These are phyloP conservation scores for Cinchona pubescens DNA, from an alignment of 257 asterid genomes.

Conservation along the genomic window DNA sequence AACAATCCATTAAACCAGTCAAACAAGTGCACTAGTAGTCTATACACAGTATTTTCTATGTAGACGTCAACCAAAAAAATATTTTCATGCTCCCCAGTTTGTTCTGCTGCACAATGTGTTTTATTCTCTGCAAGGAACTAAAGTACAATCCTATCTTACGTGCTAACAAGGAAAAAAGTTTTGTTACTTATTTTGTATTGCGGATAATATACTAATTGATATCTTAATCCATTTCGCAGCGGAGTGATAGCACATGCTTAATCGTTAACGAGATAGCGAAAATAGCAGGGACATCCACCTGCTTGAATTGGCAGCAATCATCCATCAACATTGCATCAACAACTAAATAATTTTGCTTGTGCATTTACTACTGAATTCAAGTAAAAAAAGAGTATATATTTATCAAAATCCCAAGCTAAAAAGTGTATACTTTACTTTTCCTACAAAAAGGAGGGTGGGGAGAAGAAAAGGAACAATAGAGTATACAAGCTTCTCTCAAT, in stretches of 20 bases:
- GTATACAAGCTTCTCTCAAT: slow-evolving; percentile 4
- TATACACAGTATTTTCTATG: not conserved
- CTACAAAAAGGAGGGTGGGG: not conserved
- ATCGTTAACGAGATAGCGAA: too few relatives aligned
- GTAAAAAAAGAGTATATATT: not conserved
- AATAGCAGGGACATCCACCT: too few relatives aligned
- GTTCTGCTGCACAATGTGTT: not conserved
- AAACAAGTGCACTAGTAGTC: too few relatives aligned
- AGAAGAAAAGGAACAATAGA: not conserved
- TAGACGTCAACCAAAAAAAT: not conserved
- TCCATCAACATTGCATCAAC: not conserved
- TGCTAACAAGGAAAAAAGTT: too few relatives aligned
- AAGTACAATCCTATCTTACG: not conserved
- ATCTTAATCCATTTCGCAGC: too few relatives aligned
- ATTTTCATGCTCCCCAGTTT: not conserved
- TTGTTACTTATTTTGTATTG: too few relatives aligned
- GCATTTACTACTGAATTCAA: not conserved
- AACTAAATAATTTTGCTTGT: not conserved
- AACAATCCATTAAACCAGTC: slow-evolving; percentile 2
- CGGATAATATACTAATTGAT: too few relatives aligned
- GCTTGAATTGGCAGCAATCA: slow-evolving; percentile 4
- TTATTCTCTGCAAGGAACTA: not conserved
- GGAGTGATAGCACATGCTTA: too few relatives aligned
- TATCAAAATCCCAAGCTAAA: not conserved
- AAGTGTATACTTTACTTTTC: slow-evolving; percentile 8